Evolutionary conservation across 1,284 basidiomycete species (phyloP), one percentile per base, ranked within the genome.

Genomic region (Apiotrichum brassicae): DNA sequence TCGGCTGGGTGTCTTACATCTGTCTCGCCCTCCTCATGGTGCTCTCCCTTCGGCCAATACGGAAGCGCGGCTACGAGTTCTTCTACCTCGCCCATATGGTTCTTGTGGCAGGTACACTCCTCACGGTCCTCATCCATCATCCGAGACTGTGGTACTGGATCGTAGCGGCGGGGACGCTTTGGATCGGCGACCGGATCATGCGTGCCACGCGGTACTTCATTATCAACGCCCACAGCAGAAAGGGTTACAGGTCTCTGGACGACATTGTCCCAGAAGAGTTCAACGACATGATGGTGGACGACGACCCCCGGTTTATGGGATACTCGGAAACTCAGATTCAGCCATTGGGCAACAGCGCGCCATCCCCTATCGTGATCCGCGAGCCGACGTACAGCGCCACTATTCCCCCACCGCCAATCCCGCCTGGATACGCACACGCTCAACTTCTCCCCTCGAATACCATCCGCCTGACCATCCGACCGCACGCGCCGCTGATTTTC

Each of bases 391-490:
- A 30, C 28, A 14, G 28, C 14, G 11, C 28, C 28, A 30, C 28
- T 30, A 11, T 14, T 19, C 16, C 18, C n/a, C 61, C 62, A 18
- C 43, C 43, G 8, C 48, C 61, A 6, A 65, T 74, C 13, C 71
- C 71, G 1, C 55, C 62, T 13, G 72, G 72, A 2, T 88, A 79
- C 68, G 86, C 83, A 1, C 82, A 86, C 46, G 85, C 82, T 1
- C 86, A 89, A 63, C 75, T 90, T 3, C 75, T 92, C 12, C 83
- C 88, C 0, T 89, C 88, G 3, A 78, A 82, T 16, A 88, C 84
- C 3, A 71, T 92, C 18, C 83, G 88, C 19, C 69, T 92, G 19
- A 83, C 85, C 1, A 74, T 89, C 34, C 76, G 82, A 36, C 79
- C 84, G 0, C 79, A 83, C 0, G 77, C 78, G 0, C 78, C 78